Percentiles rank a stretch among this genome's conserved stretches.
Evolutionary conservation across 139 green algal species (phyloP).

Genomic region (Limnomonas spitsbergensis): DNA sequence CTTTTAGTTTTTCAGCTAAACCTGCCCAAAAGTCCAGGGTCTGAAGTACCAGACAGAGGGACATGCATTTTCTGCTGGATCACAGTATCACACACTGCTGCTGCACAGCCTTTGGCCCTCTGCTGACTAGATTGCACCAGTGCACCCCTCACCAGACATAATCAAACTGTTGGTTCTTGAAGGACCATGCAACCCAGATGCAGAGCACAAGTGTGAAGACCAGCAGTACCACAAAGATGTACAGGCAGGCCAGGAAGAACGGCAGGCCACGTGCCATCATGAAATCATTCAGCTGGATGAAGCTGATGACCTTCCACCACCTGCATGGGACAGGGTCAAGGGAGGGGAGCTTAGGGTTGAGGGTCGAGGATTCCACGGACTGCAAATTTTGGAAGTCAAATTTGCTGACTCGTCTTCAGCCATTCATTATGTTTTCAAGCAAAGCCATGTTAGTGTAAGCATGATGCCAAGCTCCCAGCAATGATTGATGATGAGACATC

Average conservation of each 20-base stretch:
- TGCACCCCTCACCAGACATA: too few species aligned
- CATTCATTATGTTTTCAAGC: too few species aligned
- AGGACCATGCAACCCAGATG: slow-evolving; percentile 34
- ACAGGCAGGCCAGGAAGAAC: slow-evolving; percentile 26
- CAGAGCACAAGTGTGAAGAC: slow-evolving; percentile 20
- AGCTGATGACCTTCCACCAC: not conserved
- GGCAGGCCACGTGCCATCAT: slow-evolving; percentile 13
- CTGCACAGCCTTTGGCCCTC: too few species aligned
- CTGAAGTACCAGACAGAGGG: not conserved
- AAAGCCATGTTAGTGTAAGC: not conserved
- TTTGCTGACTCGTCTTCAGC: not conserved
- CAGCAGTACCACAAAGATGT: slow-evolving; percentile 16
- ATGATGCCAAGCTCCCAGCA: not conserved
- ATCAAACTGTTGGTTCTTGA: too few species aligned
- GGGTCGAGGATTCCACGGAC: too few species aligned
- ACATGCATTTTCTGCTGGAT: not conserved
- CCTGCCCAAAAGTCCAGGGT: too few species aligned
- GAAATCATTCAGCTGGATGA: slow-evolving; percentile 16
- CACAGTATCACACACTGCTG: too few species aligned
- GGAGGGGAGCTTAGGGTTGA: not conserved
- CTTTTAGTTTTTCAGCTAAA: too few species aligned
- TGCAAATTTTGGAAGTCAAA: not conserved
- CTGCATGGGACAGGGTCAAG: too few species aligned
- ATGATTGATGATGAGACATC: not conserved
- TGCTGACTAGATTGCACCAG: too few species aligned